Evolutionary conservation across 192 early-diverging fungal genomes (phyloP).

Genomic region (Thamnidium elegans): DNA sequence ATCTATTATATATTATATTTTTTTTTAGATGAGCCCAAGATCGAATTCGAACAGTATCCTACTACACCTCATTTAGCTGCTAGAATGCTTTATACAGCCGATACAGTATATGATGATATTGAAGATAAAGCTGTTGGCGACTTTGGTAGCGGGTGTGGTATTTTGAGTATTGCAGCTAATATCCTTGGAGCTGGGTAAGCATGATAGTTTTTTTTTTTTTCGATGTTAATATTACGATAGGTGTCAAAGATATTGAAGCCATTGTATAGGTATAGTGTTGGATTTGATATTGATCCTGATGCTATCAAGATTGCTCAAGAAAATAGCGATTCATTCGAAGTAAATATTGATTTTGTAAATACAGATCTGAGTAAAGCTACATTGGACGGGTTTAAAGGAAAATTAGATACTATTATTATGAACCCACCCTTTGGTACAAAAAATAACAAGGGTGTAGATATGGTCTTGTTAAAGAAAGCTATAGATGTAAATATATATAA

Average conservation of each 20-base stretch:
- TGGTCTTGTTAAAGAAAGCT: constrained; percentile 69
- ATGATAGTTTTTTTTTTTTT: not conserved
- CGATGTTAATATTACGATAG: not conserved
- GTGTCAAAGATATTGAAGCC: not conserved
- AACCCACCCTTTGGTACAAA: constrained; percentile 86
- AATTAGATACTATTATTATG: constrained; percentile 75
- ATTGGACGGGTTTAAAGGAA: constrained; percentile 43
- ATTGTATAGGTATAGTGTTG: constrained; percentile 45
- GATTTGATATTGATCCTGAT: constrained; percentile 70
- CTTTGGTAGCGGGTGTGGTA: constrained; percentile 77
- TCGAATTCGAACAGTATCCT: constrained; percentile 76
- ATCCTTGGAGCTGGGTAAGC: constrained; percentile 57
- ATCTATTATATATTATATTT: constrained; percentile 16
- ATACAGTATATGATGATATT: constrained; percentile 69
- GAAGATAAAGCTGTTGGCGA: constrained; percentile 68
- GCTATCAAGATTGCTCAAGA: constrained; percentile 67
- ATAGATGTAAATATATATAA: constrained; percentile 41
- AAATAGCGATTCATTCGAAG: constrained; percentile 62
- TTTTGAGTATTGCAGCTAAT: constrained; percentile 61
- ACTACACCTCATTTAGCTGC: constrained; percentile 75
- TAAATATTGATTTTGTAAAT: constrained; percentile 63
- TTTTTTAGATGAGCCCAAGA: constrained; percentile 55
- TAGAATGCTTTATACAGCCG: constrained; percentile 74
- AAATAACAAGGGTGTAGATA: constrained; percentile 68
- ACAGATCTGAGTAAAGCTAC: constrained; percentile 43